These are phyloP conservation scores for Candida railenensis DNA, from an alignment of 805 yeast species.

Conservation along the genomic window DNA sequence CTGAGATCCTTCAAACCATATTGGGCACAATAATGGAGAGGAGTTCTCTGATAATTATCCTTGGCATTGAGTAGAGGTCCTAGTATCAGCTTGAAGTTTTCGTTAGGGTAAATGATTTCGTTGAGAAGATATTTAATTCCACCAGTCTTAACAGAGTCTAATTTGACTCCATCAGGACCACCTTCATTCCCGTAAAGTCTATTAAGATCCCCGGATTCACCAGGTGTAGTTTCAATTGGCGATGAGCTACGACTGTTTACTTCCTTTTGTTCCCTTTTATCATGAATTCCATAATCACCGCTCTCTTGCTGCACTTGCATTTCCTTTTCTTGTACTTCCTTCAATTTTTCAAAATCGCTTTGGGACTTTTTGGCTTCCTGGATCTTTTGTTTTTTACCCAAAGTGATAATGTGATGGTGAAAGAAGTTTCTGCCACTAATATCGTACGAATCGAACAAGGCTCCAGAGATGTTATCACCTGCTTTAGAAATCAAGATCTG, in stretches of 20 bases:
- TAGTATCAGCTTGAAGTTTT: constrained; percentile 9
- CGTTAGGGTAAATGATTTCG: constrained; percentile 30
- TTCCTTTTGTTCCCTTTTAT: constrained; percentile 32
- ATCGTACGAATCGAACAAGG: constrained; percentile 58
- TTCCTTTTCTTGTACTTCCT: constrained; percentile 6
- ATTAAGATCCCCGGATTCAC: constrained; percentile 26
- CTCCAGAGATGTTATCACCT: constrained; percentile 12
- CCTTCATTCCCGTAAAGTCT: constrained; percentile 24
- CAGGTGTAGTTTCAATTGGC: constrained; percentile 47
- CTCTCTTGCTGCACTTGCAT: constrained; percentile 10
- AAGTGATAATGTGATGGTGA: constrained; percentile 77
- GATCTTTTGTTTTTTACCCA: constrained; percentile 60
- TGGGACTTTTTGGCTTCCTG: constrained; percentile 22
- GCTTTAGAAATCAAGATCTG: constrained; percentile 40
- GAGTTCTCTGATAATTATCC: constrained; percentile 79
- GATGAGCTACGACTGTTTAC: constrained; percentile 14
- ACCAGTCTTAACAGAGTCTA: constrained; percentile 44
- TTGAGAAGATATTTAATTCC: constrained; percentile 62
- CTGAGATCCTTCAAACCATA: constrained; percentile 74
- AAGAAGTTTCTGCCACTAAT: constrained; percentile 80
- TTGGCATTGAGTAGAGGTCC: constrained; percentile 49
- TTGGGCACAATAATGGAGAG: constrained; percentile 86
- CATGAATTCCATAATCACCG: constrained; percentile 11
- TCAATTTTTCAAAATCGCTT: constrained; percentile 4
- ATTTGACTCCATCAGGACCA: constrained; percentile 58